A percentile compares a stretch with the other conserved stretches of the same genome.
These are phyloP conservation scores for Aureobasidium sp. DNA, from an alignment of 2,329 filamentous ascomycete genomes.

Conservation along the genomic window DNA sequence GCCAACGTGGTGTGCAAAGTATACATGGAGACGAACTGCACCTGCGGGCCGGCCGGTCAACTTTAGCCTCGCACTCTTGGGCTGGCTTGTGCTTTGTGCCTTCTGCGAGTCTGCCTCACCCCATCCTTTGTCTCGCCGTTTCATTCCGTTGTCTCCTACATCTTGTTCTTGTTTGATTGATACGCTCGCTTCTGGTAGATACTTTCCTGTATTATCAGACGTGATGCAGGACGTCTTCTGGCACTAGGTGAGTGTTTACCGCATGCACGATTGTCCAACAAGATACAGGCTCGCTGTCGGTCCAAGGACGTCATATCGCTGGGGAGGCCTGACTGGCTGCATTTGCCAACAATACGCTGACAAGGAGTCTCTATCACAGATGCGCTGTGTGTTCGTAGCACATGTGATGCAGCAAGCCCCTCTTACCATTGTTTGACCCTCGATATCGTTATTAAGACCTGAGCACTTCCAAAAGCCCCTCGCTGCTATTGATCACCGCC, in stretches of 20 bases:
- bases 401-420: constrained; percentile 14
- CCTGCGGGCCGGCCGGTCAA: constrained; percentile 8
- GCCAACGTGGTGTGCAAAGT: constrained; percentile 7
- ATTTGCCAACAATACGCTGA: constrained; percentile 12
- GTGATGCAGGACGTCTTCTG: constrained; percentile 8
- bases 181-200: background rate
- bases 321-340: constrained; percentile 13
- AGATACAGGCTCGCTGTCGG: background rate
- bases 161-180: background rate
- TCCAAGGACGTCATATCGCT: constrained; percentile 10
- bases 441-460: background rate
- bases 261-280: background rate
- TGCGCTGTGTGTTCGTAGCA: constrained; percentile 9
- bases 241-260: constrained; percentile 6
- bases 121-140: constrained; percentile 9
- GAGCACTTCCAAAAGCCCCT: background rate
- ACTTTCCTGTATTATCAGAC: constrained; percentile 11
- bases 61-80: background rate
- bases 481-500: constrained; percentile 10
- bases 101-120: background rate
- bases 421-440: background rate
- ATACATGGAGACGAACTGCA: background rate
- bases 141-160: constrained; percentile 7
- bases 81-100: constrained; percentile 4
- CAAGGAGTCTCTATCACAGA: background rate